Evolutionary conservation across 148 eudicot genomes (phyloP).

Genomic region (Amaranthus cruentus): DNA sequence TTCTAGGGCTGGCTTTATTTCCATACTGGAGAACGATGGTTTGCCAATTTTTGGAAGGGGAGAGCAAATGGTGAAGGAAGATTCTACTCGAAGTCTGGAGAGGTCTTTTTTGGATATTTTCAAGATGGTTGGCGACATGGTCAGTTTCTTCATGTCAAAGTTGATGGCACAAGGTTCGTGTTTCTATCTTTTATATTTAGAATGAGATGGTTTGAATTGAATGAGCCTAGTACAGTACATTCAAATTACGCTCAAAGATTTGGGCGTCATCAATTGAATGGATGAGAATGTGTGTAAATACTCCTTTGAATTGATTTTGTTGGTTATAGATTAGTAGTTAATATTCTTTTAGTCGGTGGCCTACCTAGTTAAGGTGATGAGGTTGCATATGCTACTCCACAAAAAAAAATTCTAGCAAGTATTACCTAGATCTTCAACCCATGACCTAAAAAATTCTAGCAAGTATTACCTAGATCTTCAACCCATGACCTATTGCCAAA

Average conservation of each 20-base stretch:
- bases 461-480: too few relatives aligned
- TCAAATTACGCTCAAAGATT: not conserved
- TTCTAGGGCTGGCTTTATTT: conserved; percentile 91
- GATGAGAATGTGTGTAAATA: too few relatives aligned
- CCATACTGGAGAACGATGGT: conserved; percentile 97
- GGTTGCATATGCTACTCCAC: too few relatives aligned
- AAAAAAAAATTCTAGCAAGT: too few relatives aligned
- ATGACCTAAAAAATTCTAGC: too few relatives aligned
- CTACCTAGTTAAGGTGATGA: too few relatives aligned
- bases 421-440: too few relatives aligned
- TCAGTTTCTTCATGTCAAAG: conserved; percentile 65
- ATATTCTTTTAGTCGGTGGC: too few relatives aligned
- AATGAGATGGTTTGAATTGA: not conserved
- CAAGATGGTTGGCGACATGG: conserved; percentile 94
- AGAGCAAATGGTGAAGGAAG: conserved; percentile 95
- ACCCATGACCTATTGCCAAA: too few relatives aligned
- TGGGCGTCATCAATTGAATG: not conserved
- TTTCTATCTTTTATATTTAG: not conserved
- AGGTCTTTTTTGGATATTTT: conserved; percentile 81
- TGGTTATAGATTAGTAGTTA: too few relatives aligned
- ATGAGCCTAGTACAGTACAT: not conserved
- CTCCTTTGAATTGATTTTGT: too few relatives aligned
- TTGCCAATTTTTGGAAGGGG: conserved; percentile 96
- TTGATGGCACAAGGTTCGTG: conserved; percentile 69
- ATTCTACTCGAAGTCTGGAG: conserved; percentile 80